Evolutionary conservation across 2,329 filamentous ascomycete species (phyloP).

Genomic region (Rasamsonia emersonii): DNA sequence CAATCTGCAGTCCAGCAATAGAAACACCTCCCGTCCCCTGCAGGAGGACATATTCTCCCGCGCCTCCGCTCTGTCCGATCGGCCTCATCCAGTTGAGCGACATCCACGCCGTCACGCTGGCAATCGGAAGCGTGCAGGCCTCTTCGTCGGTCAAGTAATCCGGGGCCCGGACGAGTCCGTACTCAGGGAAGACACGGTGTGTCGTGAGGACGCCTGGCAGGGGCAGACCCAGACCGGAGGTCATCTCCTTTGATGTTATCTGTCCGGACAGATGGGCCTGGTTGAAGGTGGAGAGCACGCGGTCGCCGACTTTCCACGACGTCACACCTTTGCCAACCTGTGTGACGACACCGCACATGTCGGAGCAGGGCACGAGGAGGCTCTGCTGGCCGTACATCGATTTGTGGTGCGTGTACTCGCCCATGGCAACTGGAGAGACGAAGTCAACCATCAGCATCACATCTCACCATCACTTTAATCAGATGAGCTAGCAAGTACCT

Average conservation of each 20-base stretch:
- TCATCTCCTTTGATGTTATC: slow-evolving; percentile 47
- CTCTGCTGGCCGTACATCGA: slow-evolving; percentile 31
- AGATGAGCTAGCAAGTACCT: slow-evolving; percentile 11
- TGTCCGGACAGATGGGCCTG: slow-evolving; percentile 50
- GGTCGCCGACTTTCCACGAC: slow-evolving; percentile 49
- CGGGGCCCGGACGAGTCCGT: slow-evolving; percentile 34
- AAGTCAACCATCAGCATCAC: not conserved
- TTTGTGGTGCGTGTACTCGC: slow-evolving; percentile 59
- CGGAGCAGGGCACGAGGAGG: slow-evolving; percentile 56
- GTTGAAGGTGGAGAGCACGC: slow-evolving; percentile 57
- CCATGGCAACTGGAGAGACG: slow-evolving; percentile 49
- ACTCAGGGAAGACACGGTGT: slow-evolving; percentile 35
- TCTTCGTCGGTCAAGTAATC: slow-evolving; percentile 28
- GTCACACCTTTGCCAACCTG: slow-evolving; percentile 39
- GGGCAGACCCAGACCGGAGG: slow-evolving; percentile 52
- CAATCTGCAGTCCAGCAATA: slow-evolving; percentile 38
- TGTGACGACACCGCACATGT: slow-evolving; percentile 59
- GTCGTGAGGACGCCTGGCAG: slow-evolving; percentile 38
- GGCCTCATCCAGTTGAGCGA: slow-evolving; percentile 36
- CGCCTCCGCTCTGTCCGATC: slow-evolving; percentile 37
- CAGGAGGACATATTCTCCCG: slow-evolving; percentile 43
- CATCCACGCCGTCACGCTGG: slow-evolving; percentile 44
- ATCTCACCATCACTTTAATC: not conserved
- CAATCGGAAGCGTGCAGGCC: slow-evolving; percentile 36
- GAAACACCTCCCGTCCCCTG: slow-evolving; percentile 46